Conservation (phyloP, 2,329 filamentous ascomycete species). For the Endothia cerciana region DNA sequence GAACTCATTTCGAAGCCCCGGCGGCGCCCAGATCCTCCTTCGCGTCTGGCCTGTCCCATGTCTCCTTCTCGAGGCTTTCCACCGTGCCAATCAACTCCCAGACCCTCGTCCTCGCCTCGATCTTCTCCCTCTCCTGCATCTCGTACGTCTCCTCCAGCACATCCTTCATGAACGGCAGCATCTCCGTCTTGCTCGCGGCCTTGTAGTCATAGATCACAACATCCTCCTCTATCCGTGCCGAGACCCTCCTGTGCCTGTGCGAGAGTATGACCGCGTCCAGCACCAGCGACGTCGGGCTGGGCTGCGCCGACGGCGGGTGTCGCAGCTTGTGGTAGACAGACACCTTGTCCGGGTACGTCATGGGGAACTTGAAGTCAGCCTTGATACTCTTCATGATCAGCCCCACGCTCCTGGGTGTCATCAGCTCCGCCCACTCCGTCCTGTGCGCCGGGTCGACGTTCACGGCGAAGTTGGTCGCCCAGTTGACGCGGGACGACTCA, state of each 20-base stretch:
- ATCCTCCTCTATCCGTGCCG: conserved; percentile 77
- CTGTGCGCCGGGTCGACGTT: conserved; percentile 64
- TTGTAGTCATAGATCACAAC: conserved; percentile 74
- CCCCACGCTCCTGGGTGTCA: conserved; percentile 68
- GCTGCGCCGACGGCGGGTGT: conserved; percentile 47
- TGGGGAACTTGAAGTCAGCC: conserved; percentile 82
- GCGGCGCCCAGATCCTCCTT: conserved; percentile 68
- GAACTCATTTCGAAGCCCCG: conserved; percentile 17
- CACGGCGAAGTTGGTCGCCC: conserved; percentile 70
- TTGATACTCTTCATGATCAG: conserved; percentile 76
- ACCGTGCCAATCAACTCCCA: conserved; percentile 61
- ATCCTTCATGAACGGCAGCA: conserved; percentile 47
- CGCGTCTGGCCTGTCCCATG: conserved; percentile 74
- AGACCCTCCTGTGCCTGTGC: conserved; percentile 71
- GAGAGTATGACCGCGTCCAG: conserved; percentile 71
- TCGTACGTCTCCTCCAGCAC: conserved; percentile 42
- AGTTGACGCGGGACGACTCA: conserved; percentile 80
- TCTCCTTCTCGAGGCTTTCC: conserved; percentile 66
- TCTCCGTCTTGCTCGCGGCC: conserved; percentile 40
- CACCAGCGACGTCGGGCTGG: conserved; percentile 57
- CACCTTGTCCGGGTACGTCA: conserved; percentile 81
- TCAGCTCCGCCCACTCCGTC: conserved; percentile 69
- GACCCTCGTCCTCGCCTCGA: conserved; percentile 56
- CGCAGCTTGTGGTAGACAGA: conserved; percentile 82
- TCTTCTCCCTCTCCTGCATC: conserved; percentile 60